Evolutionary conservation across 1,284 basidiomycete species (phyloP).

Genomic region (Boletus sp.): DNA sequence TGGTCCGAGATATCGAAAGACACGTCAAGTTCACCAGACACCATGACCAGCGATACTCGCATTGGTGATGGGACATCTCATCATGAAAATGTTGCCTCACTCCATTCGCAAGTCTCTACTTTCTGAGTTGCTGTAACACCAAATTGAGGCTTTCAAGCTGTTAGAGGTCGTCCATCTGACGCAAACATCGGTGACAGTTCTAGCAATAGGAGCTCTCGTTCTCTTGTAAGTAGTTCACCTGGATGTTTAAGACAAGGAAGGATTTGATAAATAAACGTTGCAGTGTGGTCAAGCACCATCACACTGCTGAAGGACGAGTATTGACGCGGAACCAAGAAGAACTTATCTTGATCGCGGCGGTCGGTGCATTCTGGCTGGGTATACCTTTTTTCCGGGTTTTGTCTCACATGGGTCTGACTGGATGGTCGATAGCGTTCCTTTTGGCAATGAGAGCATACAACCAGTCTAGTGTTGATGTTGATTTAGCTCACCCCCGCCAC

Average conservation of each 20-base stretch:
- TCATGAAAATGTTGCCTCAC: conserved; percentile 36
- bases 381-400: conserved; percentile 24
- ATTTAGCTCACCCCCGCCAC: conserved; percentile 29
- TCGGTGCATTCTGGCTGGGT: conserved; percentile 74
- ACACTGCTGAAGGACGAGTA: conserved; percentile 48
- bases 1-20: background rate
- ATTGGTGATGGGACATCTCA: conserved; percentile 31
- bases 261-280: conserved; percentile 8
- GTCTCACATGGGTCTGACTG: conserved; percentile 6
- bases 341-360: conserved; percentile 59
- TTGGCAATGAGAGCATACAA: conserved; percentile 44
- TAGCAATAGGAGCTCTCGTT: conserved; percentile 59
- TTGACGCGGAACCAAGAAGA: conserved; percentile 69
- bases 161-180: conserved; percentile 67
- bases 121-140: conserved; percentile 2
- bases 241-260: background rate
- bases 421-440: conserved; percentile 35
- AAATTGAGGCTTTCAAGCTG: conserved; percentile 8
- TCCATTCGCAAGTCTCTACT: conserved; percentile 40
- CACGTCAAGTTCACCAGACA: conserved; percentile 13
- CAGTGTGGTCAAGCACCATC: conserved; percentile 58
- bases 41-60: conserved; percentile 28
- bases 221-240: conserved; percentile 49
- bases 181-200: conserved; percentile 66
- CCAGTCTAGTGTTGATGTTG: conserved; percentile 29